Percentiles rank a stretch among this genome's conserved stretches.
Conservation (phyloP, 768 basidiomycete genomes). For the Naematelia encephala region DNA sequence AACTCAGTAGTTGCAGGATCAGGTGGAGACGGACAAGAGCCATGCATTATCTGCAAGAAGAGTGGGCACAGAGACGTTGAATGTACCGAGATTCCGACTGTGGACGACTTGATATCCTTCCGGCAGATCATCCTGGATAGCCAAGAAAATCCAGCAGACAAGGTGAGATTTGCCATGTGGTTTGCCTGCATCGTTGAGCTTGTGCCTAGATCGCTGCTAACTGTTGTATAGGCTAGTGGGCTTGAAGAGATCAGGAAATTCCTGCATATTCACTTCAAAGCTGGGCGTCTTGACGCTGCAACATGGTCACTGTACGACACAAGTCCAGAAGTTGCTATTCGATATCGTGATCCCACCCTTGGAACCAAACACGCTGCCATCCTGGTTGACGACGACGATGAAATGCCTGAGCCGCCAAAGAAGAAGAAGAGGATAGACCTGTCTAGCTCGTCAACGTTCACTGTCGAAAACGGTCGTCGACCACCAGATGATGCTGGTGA, state of each 20-base stretch:
- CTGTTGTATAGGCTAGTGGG: background rate
- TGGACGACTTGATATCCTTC: background rate
- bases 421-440: background rate
- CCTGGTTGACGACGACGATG: conserved; percentile 38
- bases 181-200: background rate
- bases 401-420: conserved; percentile 34
- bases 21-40: background rate
- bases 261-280: background rate
- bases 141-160: background rate
- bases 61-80: no score
- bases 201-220: background rate
- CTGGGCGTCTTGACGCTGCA: background rate
- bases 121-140: background rate
- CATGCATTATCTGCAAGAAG: background rate
- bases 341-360: background rate
- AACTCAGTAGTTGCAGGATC: background rate
- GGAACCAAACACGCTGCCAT: conserved; percentile 12
- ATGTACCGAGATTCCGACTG: background rate
- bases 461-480: background rate
- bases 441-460: background rate
- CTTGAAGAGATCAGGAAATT: background rate
- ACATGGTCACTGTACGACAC: background rate
- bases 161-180: background rate
- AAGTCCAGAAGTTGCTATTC: background rate
- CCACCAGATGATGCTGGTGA: background rate